phyloP scores from a whole-genome alignment of 345 rosid species.

The Orychophragmus violaceus region DNA sequence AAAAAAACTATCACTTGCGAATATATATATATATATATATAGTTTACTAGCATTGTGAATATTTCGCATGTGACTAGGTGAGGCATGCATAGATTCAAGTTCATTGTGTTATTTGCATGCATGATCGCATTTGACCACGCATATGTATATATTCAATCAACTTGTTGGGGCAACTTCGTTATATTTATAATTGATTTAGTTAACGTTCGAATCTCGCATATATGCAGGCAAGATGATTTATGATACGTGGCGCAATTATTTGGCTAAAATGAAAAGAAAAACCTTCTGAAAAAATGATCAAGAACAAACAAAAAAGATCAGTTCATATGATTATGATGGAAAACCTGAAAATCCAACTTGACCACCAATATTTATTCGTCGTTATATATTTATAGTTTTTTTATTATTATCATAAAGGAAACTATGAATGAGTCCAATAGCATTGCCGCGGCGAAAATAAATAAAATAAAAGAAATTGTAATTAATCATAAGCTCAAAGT shows the following conservation, averaged over 20 bases:
- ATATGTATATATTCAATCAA: not conserved
- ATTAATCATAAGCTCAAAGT: constrained; percentile 24
- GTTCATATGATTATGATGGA: not conserved
- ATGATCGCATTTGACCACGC: not conserved
- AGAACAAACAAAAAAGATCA: not conserved
- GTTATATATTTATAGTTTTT: not conserved
- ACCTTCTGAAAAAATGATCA: not conserved
- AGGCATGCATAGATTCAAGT: not conserved
- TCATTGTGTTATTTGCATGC: not conserved
- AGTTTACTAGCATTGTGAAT: not conserved
- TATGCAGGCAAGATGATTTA: not conserved
- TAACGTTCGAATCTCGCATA: not conserved
- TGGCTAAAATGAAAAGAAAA: not conserved
- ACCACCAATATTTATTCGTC: not conserved
- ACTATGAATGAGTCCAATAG: constrained; percentile 9
- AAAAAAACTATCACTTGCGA: too few species aligned
- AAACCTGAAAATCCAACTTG: constrained; percentile 12
- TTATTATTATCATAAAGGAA: not conserved
- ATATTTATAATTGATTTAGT: not conserved
- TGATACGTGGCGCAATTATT: constrained; percentile 1
- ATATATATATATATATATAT: not conserved
- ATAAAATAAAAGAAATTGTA: not conserved
- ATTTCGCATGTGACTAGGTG: not conserved
- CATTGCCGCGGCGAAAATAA: constrained; percentile 22
- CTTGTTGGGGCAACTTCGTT: too few species aligned